A percentile compares a stretch with the other conserved stretches of the same genome.
phyloP scores from a whole-genome alignment of 129 eudicot species.

The sunflower (Helianthus annuus) region HanXRQr2.0-SUNRISE NC_035449.2:80994381-80994880 shows the following conservation, averaged over 20 bases:
- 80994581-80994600: not conserved
- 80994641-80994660: slow-evolving; percentile 79
- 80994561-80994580: no score
- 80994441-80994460: no score
- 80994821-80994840: slow-evolving; percentile 47
- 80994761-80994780: slow-evolving; percentile 82
- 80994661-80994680: slow-evolving; percentile 82
- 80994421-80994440: no score
- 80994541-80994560: not conserved
- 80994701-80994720: slow-evolving; percentile 87
- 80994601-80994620: slow-evolving; percentile 56
- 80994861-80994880: not conserved
- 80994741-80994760: slow-evolving; percentile 76
- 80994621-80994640: slow-evolving; percentile 95
- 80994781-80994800: slow-evolving; percentile 60
- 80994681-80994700: slow-evolving; percentile 69
- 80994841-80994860: not conserved
- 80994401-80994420: no score
- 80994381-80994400: no score
- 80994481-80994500: no score
- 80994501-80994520: no score
- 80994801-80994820: slow-evolving; percentile 80
- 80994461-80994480: no score
- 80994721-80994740: slow-evolving; percentile 72
- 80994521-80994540: no score